Conservation (phyloP, 805 yeast species). For the Pichia gijzeniarum region DNA sequence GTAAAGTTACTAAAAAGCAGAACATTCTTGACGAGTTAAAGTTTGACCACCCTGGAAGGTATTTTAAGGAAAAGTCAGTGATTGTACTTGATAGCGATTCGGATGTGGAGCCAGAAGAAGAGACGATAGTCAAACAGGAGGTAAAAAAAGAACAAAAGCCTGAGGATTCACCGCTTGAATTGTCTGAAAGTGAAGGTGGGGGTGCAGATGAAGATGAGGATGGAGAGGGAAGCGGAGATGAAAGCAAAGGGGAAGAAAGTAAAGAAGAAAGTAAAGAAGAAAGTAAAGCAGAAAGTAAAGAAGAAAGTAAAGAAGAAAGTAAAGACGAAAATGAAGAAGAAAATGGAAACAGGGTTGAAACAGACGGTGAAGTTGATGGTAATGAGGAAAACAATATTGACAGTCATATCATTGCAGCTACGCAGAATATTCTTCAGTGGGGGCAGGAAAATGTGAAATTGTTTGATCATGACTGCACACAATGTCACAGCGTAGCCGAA, state of each 20-base stretch:
- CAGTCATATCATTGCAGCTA: too few species aligned
- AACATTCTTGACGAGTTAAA: not conserved
- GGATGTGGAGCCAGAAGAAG: not conserved
- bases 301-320: not conserved
- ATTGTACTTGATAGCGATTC: slow-evolving; percentile 5
- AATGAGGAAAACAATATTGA: too few species aligned
- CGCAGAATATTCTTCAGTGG: too few species aligned
- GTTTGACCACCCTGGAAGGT: not conserved
- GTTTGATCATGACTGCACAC: too few species aligned
- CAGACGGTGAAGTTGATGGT: not conserved
- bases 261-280: not conserved
- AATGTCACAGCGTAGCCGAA: too few species aligned
- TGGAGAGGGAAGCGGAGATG: too few species aligned
- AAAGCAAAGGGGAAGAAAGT: not conserved
- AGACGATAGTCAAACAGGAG: too few species aligned
- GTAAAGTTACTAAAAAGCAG: not conserved
- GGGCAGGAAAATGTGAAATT: too few species aligned
- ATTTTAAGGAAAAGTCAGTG: not conserved
- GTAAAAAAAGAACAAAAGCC: not conserved
- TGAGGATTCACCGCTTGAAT: not conserved
- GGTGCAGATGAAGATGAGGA: not conserved
- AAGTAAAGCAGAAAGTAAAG: not conserved
- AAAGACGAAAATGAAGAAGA: not conserved
- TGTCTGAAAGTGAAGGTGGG: not conserved
- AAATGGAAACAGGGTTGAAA: not conserved